Evolutionary conservation across 345 rosid species (phyloP).

Genomic region (Gossypium bickii): DNA sequence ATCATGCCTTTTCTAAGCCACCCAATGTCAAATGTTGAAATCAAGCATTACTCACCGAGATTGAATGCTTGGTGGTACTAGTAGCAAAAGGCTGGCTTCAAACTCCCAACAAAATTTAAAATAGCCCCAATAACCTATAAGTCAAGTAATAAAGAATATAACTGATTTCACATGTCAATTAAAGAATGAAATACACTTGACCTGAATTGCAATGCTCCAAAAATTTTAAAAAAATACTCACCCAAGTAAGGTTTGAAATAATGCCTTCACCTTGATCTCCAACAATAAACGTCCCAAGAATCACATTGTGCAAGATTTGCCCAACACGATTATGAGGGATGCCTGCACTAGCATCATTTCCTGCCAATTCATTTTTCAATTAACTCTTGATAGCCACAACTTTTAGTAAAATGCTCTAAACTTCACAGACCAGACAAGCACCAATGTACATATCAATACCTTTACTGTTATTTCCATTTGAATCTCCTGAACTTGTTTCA

Average conservation of each 20-base stretch:
- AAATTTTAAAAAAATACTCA: constrained; percentile 18
- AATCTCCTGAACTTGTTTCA: constrained; percentile 47
- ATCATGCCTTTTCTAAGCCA: not conserved
- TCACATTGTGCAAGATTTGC: constrained; percentile 77
- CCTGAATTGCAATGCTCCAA: not conserved
- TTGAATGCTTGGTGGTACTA: constrained; percentile 37
- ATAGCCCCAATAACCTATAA: constrained; percentile 79
- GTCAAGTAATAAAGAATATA: constrained; percentile 9
- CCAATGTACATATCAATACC: constrained; percentile 28
- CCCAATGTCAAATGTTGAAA: not conserved
- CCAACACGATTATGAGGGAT: constrained; percentile 50
- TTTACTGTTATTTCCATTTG: constrained; percentile 40
- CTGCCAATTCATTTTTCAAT: constrained; percentile 34
- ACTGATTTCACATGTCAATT: not conserved
- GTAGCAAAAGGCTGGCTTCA: constrained; percentile 47
- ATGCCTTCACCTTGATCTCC: constrained; percentile 74
- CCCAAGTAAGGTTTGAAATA: constrained; percentile 63
- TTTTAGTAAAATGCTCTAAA: constrained; percentile 12
- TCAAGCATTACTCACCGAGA: constrained; percentile 38
- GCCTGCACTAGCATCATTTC: constrained; percentile 47
- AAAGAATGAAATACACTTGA: not conserved
- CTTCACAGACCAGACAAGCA: not conserved
- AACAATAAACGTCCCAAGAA: constrained; percentile 75
- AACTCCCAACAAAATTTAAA: constrained; percentile 75
- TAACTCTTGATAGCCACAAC: not conserved